Evolutionary conservation across 1,284 basidiomycete species (phyloP), one percentile per base, ranked within the genome.

Genomic region (Puccinia polysora): DNA sequence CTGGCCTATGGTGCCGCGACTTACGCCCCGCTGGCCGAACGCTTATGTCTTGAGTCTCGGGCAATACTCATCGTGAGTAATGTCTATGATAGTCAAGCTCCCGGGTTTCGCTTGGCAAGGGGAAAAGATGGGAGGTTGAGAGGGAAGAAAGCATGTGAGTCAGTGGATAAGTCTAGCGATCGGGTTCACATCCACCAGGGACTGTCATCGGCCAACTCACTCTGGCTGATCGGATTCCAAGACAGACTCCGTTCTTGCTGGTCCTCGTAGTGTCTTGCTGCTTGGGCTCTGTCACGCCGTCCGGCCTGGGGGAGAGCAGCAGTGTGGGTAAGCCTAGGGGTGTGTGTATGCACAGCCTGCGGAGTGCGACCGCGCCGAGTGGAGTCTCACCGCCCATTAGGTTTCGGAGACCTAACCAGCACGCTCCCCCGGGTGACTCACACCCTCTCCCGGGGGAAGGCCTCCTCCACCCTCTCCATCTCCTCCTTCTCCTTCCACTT

Each of bases 41-140:
- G 90, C 84, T 96, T 96, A 86, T 96, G 91, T 81, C 92, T 86
- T 78, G 91, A 93, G 77, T 91, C 86, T 79, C 92, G 88, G 79
- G 92, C 89, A 81, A 96, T 96, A 74, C 76, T 73, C 76, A 74
- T 76, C 69, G 55, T 72, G 69, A 72, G 50, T 43, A 38, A 53
- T 38, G 58, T 18, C 40, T 53, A 23, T 8, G 28, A 25, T 7
- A 40, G 25, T 15, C 25, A 5, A 23, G 40, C 8, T 12, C 2
- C n/a, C n/a, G n/a, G 59, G 18, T 43, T 8, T 58, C 30, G 12
- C n/a, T 58, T 5, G n/a, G n/a, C n/a, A 5, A 18, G 30, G 15
- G 30, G 15, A 10, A 30, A 28, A 12, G 23, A 10, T 18, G 23
- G 40, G 49, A 23, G 28, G 32, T 28, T 20, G 64, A 3, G 15